A percentile compares a stretch with the other conserved stretches of the same genome.
phyloP scores from a whole-genome alignment of 805 yeast genomes.

The Teunomyces gatunensis region DNA sequence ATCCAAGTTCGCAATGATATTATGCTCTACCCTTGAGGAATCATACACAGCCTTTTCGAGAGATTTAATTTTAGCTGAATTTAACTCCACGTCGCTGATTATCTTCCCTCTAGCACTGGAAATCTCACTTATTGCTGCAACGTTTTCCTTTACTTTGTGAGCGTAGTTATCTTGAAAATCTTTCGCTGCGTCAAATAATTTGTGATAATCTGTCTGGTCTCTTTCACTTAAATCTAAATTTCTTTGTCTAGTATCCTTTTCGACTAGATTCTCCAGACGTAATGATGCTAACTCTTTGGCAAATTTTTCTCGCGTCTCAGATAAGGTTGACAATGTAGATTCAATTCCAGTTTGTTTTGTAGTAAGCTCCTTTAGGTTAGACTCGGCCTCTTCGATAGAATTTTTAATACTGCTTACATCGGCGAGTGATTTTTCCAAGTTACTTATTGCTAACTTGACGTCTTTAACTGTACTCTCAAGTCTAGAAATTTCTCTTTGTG shows the following conservation, averaged over 20 bases:
- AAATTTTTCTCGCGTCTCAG: background rate
- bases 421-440: conserved; percentile 48
- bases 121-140: background rate
- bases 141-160: conserved; percentile 22
- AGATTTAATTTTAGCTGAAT: conserved; percentile 16
- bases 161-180: conserved; percentile 21
- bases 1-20: conserved; percentile 63
- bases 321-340: background rate
- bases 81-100: conserved; percentile 23
- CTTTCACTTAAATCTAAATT: background rate
- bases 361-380: conserved; percentile 1
- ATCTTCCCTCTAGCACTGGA: background rate
- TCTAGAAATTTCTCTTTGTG: conserved; percentile 41
- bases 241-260: background rate
- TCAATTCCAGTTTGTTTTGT: conserved; percentile 2
- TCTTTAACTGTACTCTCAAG: conserved; percentile 55
- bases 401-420: conserved; percentile 44
- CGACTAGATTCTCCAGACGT: background rate
- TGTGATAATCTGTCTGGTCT: background rate
- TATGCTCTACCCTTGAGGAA: conserved; percentile 48
- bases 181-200: conserved; percentile 10
- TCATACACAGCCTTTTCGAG: conserved; percentile 24
- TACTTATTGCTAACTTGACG: conserved; percentile 48
- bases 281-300: background rate
- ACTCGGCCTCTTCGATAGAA: conserved; percentile 34